Evolutionary conservation across 1,139 yeast genomes (phyloP), one percentile per base, ranked within the genome.

Genomic region (Debaryomyces fabryi): DNA sequence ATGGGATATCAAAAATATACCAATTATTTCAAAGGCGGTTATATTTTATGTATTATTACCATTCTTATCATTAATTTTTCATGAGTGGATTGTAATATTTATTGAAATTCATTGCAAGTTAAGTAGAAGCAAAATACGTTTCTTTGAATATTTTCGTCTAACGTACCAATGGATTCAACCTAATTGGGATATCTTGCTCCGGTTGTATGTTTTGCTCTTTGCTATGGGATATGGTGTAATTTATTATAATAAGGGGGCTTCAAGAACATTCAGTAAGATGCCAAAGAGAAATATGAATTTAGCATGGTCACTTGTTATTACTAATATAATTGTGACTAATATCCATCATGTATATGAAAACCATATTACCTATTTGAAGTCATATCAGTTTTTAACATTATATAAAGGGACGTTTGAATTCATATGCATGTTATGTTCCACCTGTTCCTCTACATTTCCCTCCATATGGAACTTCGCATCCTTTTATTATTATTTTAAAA

Each of bases 161-260:
- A 42, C 32, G 9, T 30, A 25, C 8, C 16, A 27, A 5, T 52
- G 45, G 51, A 18, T 50, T 15, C 27, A 15, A 16, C 5, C n/a
- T 27, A 41, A 47, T 20, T 53, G 51, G 38, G 29, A 32, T 7
- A 30, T 47, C 10, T 51, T 57, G 20, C 21, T 48, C 5, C 35
- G 48, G 4, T 61, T 52, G 44, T 52, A 59, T 35, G 46, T 61
- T 12, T 60, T 70, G 30, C 47, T 70, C 27, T 69, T 72, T 50
- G 52, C 72, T 39, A 71, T 70, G 76, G 77, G 78, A 15, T 33
- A 33, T 33, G 36, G 36, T 2, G 74, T 71, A 3, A 56, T 72
- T 18, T 72, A 68, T 50, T 65, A 64, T 50, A 65, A 62, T 37
- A 56, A 56, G 34, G 64, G 36, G 7, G 56, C 36, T 64, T 63